phyloP scores from a whole-genome alignment of 2,329 filamentous ascomycete genomes.

The Exophiala lecanii-corni region DNA sequence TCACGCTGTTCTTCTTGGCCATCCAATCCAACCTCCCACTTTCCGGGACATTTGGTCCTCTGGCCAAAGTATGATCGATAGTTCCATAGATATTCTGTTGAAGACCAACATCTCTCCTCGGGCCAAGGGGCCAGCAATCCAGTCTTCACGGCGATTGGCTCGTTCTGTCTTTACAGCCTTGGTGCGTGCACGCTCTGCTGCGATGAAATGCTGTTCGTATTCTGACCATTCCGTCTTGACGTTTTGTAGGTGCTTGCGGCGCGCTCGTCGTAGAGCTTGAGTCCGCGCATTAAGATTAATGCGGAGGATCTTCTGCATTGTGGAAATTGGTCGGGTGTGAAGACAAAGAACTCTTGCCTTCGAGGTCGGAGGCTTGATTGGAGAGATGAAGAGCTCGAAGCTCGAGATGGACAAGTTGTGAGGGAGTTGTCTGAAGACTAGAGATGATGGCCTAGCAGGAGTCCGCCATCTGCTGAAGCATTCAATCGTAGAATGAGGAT shows the following conservation, averaged over 20 bases:
- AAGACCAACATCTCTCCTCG: constrained; percentile 65
- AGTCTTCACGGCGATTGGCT: constrained; percentile 65
- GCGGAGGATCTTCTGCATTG: constrained; percentile 68
- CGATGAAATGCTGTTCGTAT: constrained; percentile 29
- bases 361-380: too few relatives aligned
- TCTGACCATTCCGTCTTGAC: constrained; percentile 38
- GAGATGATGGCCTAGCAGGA: too few relatives aligned
- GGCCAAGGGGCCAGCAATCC: constrained; percentile 74
- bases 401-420: too few relatives aligned
- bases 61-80: constrained; percentile 36
- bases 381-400: too few relatives aligned
- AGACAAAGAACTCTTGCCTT: too few relatives aligned
- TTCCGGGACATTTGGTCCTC: constrained; percentile 36
- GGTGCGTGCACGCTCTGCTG: constrained; percentile 26
- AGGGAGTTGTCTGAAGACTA: too few relatives aligned
- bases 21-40: constrained; percentile 23
- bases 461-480: too few relatives aligned
- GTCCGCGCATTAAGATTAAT: constrained; percentile 63
- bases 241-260: constrained; percentile 41
- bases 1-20: constrained; percentile 35
- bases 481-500: too few relatives aligned
- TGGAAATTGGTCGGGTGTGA: constrained; percentile 11
- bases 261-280: constrained; percentile 51
- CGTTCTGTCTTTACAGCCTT: constrained; percentile 46
- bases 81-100: constrained; percentile 57